Percentiles rank a stretch among this genome's conserved stretches.
phyloP scores from a whole-genome alignment of 257 asterid species.

The Ehretia macrophylla region DNA sequence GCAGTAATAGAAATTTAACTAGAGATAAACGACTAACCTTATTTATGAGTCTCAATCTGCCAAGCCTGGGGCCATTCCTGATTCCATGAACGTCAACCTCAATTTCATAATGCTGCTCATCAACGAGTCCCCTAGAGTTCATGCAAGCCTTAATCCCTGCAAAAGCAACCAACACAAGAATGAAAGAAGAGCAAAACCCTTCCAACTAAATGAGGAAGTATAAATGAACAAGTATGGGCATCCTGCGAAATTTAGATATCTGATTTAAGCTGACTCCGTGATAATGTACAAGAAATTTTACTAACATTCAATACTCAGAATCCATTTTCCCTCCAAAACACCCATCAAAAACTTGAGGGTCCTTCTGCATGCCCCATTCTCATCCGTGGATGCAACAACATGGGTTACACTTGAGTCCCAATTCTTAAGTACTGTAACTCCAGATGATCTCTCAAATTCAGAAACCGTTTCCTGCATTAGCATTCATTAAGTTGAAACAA shows the following conservation, averaged over 20 bases:
- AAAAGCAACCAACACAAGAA: constrained; percentile 5
- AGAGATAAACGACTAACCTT: constrained; percentile 40
- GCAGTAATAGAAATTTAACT: no score
- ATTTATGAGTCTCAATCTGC: constrained; percentile 62
- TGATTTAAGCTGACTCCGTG: background rate
- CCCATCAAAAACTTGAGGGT: constrained; percentile 91
- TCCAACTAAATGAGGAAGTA: background rate
- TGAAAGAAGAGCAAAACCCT: background rate
- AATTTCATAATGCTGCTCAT: constrained; percentile 72
- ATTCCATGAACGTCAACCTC: constrained; percentile 71
- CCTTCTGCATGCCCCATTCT: constrained; percentile 80
- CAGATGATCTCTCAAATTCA: constrained; percentile 45
- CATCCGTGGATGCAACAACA: constrained; percentile 74
- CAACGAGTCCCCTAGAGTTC: constrained; percentile 51
- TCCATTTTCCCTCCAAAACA: constrained; percentile 91
- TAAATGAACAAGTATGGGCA: background rate
- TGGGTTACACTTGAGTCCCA: constrained; percentile 81
- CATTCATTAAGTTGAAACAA: background rate
- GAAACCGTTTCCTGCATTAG: constrained; percentile 53
- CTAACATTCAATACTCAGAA: constrained; percentile 70
- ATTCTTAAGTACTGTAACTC: constrained; percentile 54
- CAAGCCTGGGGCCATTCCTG: constrained; percentile 71
- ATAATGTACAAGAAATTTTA: constrained; percentile 3
- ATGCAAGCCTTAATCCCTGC: constrained; percentile 85
- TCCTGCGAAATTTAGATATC: background rate